phyloP scores from a whole-genome alignment of 495 filamentous ascomycete species.

The Hypoxylon crocopeplum region DNA sequence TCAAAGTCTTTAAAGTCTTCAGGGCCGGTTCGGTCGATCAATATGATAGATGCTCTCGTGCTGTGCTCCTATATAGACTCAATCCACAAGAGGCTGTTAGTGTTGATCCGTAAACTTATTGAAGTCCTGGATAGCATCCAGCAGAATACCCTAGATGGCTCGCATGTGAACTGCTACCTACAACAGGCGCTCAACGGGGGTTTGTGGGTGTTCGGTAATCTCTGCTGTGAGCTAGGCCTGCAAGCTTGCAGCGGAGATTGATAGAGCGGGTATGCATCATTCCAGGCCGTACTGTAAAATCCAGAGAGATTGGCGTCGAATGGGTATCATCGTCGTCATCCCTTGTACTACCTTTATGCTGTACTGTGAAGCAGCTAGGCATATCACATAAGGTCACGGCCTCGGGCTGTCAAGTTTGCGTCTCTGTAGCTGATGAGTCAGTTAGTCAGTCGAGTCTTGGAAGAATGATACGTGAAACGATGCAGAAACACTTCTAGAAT shows the following conservation, averaged over 20 bases:
- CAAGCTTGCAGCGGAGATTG: constrained; percentile 27
- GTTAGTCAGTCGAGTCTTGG: constrained; percentile 3
- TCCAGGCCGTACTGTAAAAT: constrained; percentile 2
- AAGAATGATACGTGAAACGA: constrained; percentile 32
- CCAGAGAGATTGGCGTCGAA: constrained; percentile 11
- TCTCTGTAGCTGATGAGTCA: constrained; percentile 9
- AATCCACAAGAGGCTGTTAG: no score
- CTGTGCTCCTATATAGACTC: no score
- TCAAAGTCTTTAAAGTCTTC: not conserved
- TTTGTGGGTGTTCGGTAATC: constrained; percentile 21
- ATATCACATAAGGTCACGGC: constrained; percentile 8
- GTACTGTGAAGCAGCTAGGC: constrained; percentile 11
- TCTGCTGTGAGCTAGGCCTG: constrained; percentile 12
- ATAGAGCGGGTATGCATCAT: constrained; percentile 22
- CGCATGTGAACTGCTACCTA: constrained; percentile 15
- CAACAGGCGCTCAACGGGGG: constrained; percentile 2
- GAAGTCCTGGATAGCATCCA: no score
- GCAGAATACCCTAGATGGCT: not conserved
- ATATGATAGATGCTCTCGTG: no score
- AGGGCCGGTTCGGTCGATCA: not conserved
- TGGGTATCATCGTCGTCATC: constrained; percentile 13
- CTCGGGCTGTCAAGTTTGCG: constrained; percentile 29
- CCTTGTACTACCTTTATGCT: constrained; percentile 8
- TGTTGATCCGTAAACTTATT: no score
- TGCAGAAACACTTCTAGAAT: constrained; percentile 35